These are phyloP conservation scores for Paratinospora sagittata DNA, from an alignment of 164 flowering plant genomes.

Conservation along the genomic window DNA sequence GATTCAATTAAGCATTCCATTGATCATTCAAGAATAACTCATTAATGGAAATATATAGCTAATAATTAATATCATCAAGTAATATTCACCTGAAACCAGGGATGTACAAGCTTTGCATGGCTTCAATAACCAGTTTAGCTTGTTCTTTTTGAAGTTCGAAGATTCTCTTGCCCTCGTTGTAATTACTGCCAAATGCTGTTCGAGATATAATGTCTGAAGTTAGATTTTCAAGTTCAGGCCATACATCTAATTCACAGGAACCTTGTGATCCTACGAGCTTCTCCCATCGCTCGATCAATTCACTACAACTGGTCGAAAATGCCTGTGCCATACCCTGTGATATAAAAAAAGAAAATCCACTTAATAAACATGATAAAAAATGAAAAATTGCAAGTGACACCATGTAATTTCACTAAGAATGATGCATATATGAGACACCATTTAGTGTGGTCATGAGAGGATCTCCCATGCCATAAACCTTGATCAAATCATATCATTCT, in stretches of 20 bases:
- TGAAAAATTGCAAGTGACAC: too few species aligned
- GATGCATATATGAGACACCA: too few species aligned
- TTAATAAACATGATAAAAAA: too few species aligned
- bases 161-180: conserved; percentile 36
- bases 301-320: conserved; percentile 23
- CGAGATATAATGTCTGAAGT: conserved; percentile 34
- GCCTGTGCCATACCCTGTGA: conserved; percentile 32
- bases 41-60: background rate
- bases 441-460: background rate
- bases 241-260: conserved; percentile 31
- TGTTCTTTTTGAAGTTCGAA: conserved; percentile 40
- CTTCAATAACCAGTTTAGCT: conserved; percentile 20
- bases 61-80: background rate
- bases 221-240: conserved; percentile 31
- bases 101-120: conserved; percentile 23
- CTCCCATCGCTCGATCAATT: conserved; percentile 33
- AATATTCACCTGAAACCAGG: conserved; percentile 41
- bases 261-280: conserved; percentile 16
- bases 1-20: too few species aligned
- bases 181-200: conserved; percentile 21
- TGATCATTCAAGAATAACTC: too few species aligned
- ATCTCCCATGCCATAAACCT: background rate
- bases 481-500: background rate
- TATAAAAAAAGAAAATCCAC: background rate
- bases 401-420: too few species aligned